A percentile compares a stretch with the other conserved stretches of the same genome.
phyloP scores from a whole-genome alignment of 2,329 filamentous ascomycete species.

The Aspergillus udagawae region DNA sequence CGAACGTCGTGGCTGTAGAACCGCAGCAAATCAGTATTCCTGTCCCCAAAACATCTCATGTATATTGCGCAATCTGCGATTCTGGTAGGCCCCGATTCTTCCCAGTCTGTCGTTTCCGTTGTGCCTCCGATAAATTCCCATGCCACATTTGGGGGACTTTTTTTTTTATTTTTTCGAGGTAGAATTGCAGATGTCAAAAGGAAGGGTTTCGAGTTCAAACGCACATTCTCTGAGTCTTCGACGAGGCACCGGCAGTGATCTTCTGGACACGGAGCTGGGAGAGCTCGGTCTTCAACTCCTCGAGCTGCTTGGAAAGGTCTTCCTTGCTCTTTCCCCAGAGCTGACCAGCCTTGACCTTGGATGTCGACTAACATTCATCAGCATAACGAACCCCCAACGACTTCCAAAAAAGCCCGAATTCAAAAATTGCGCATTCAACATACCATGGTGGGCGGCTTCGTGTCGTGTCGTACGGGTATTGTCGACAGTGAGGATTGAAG shows the following conservation, averaged over 20 bases:
- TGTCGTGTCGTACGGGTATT: slow-evolving; percentile 45
- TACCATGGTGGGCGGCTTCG: slow-evolving; percentile 43
- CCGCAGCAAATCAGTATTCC: slow-evolving; percentile 24
- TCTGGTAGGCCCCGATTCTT: background rate
- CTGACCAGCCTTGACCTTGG: slow-evolving; percentile 87
- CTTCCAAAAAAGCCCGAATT: background rate
- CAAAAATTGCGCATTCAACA: slow-evolving; percentile 20
- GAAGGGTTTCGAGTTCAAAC: slow-evolving; percentile 36
- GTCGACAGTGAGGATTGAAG: slow-evolving; percentile 39
- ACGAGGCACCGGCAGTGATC: slow-evolving; percentile 85
- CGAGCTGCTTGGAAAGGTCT: slow-evolving; percentile 91
- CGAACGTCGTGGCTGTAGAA: slow-evolving; percentile 84
- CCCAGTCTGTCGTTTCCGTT: background rate
- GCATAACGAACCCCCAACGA: slow-evolving; percentile 5
- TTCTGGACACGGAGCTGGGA: slow-evolving; percentile 97
- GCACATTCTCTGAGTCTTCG: slow-evolving; percentile 98
- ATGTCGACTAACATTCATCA: slow-evolving; percentile 50
- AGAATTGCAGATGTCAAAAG: slow-evolving; percentile 1
- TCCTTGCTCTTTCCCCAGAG: slow-evolving; percentile 99
- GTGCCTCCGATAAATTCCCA: background rate
- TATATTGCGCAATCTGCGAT: background rate
- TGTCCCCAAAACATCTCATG: background rate
- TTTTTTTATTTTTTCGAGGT: background rate
- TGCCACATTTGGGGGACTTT: background rate
- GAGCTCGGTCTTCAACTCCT: slow-evolving; percentile 93